phyloP scores from a whole-genome alignment of 768 basidiomycete species.

The Russula earlei region DNA sequence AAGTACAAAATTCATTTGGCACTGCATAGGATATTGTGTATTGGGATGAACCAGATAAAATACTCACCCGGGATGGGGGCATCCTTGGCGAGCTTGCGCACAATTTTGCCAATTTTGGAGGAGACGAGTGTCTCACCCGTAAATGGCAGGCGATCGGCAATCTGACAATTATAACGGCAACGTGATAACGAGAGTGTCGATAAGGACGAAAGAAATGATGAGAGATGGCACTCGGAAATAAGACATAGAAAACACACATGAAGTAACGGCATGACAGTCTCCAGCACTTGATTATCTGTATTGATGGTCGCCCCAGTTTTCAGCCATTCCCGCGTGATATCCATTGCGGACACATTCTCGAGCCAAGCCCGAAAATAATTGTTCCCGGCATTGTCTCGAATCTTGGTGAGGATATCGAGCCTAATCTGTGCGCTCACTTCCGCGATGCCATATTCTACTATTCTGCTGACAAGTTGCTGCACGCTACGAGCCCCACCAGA shows the following conservation, averaged over 20 bases:
- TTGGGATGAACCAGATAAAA: neutral
- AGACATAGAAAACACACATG: constrained; percentile 49
- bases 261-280: constrained; percentile 79
- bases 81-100: constrained; percentile 69
- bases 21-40: neutral
- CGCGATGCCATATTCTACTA: constrained; percentile 49
- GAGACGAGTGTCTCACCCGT: constrained; percentile 56
- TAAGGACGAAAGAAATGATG: constrained; percentile 16
- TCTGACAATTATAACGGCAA: constrained; percentile 33
- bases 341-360: constrained; percentile 66
- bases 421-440: constrained; percentile 61
- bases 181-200: constrained; percentile 15
- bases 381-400: constrained; percentile 76
- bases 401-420: constrained; percentile 67
- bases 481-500: constrained; percentile 61
- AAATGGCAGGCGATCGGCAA: constrained; percentile 77
- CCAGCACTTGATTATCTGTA: constrained; percentile 44
- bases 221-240: constrained; percentile 5
- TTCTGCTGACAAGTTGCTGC: constrained; percentile 43
- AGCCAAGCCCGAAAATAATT: constrained; percentile 84
- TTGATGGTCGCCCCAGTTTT: constrained; percentile 56
- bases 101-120: constrained; percentile 72
- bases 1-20: constrained; percentile 3
- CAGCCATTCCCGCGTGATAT: constrained; percentile 74
- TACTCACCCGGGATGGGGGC: constrained; percentile 76